These are phyloP conservation scores for Flaveria linearis DNA, from an alignment of 129 eudicot genomes.

Conservation along the genomic window DNA sequence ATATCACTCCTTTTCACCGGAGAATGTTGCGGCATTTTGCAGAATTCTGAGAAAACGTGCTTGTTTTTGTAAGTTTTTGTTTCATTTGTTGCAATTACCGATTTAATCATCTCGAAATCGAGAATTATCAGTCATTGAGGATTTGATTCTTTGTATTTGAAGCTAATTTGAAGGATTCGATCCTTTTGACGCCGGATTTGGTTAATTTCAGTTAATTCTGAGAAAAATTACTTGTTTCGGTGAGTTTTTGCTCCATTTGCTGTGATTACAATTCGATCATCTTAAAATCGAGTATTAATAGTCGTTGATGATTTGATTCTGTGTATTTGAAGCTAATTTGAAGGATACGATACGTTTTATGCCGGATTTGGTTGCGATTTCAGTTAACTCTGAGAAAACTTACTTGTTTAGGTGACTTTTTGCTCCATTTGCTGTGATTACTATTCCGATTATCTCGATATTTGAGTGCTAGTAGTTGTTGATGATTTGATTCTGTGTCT, in stretches of 20 bases:
- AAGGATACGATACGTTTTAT: too few species aligned
- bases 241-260: too few species aligned
- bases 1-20: conserved; percentile 10
- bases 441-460: neutral
- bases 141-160: conserved; percentile 9
- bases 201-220: neutral
- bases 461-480: neutral
- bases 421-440: neutral
- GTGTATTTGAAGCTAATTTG: neutral
- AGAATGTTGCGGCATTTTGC: conserved; percentile 26
- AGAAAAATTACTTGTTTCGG: too few species aligned
- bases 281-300: too few species aligned
- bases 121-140: conserved; percentile 3
- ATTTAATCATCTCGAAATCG: conserved; percentile 7
- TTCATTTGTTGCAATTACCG: neutral
- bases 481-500: neutral
- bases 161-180: neutral
- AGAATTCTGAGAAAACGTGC: too few species aligned
- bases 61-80: too few species aligned
- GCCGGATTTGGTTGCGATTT: neutral
- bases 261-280: too few species aligned
- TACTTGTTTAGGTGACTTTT: conserved; percentile 21
- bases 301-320: too few species aligned
- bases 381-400: neutral
- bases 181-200: conserved; percentile 19